Base-by-base conservation (phyloP, 2,329 filamentous ascomycete species). In the Sporothrix humicola region DNA sequence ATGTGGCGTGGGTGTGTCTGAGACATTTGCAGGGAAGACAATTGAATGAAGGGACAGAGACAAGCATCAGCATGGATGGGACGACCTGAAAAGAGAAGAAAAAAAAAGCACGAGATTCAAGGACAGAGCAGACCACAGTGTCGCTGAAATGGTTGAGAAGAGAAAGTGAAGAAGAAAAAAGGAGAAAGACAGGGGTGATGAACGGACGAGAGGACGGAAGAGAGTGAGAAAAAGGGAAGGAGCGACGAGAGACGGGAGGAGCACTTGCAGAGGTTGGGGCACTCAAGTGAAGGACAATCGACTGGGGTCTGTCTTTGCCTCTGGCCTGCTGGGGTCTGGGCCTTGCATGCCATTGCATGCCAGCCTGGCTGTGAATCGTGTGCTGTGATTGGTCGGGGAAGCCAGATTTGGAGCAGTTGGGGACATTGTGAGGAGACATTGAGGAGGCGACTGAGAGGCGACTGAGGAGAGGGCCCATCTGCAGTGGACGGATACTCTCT, bases 281-380 rank as follows among this genome's bases (percentile, higher is more conserved):
- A 66, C 8, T 9, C 42, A 3, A 42, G 58, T 63, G 59, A 26
- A 61, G 31, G 59, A 15, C 46, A 6, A 20, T 23, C 20, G 61
- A 44, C 61, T 66, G 61, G 61, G 61, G 61, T 44, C 50, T 58
- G 10, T 7, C 31, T 26, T 37, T 44, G 9, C 31, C 42, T 31
- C 15, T 56, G n/a, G 52, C 23, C 52, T 56, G 52, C 42, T 46
- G 42, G 2, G 42, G 23, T 48, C 61, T 66, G 61, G 42, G 61
- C 61, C 42, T 66, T 48, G 61, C 61, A 66, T 66, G 52, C 52
- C n/a, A 56, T 56, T 23, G 52, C 52, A 26, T 26, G 61, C 61
- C 42, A 26, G 61, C n/a, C 61, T 66, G 42, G 10, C 31, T 37
- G 31, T 26, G 31, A 37, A 37, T 37, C 4, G 31, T 8, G 5